Base-by-base conservation (phyloP, 768 basidiomycete species). In the Lentinula guzmanii region DNA sequence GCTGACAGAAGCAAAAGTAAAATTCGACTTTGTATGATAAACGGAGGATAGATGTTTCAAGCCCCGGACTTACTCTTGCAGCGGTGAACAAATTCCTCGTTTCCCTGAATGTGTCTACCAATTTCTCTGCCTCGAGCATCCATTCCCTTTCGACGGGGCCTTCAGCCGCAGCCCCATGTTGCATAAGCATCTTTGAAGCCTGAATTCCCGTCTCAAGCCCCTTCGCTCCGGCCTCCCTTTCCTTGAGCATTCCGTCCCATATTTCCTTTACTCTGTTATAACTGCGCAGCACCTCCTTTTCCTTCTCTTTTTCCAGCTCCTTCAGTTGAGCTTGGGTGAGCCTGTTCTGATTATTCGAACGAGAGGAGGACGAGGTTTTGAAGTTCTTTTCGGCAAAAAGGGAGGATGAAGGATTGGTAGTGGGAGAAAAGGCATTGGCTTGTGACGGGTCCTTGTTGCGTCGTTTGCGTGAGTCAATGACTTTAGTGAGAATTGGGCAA, bases 71-170 rank as follows among this genome's bases (percentile, higher is more conserved):
- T 62, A 94, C 94, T 66, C 87, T 75, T 33, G 87, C 87, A 2
- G 88, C 86, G 66, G 89, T 79, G 69, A 96, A 99, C 64, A 98
- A 70, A 63, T 86, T 84, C 63, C 87, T 82, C 0, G 95, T 95
- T 75, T 94, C 89, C 57, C 96, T 78, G 74, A 95, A 98, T 70
- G 84, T 87, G 63, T 97, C 95, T 3, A 97, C 82, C 51, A 99
- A 77, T 66, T 85, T 89, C 69, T 93, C 91, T 0, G 93, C 93
- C 66, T 93, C 87, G 33, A 87, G 69, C 65, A 96, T 75, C 90
- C 95, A 98, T 66, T 88, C 83, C 55, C 83, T 78, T 61, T 83
- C 77, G 2, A 52, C 16, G 7, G 59, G 48, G 3, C 59, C 59
- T 59, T 59, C 58, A 34, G 33, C 13, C 16, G 34, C 46, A 24